These are phyloP conservation scores for Poterioochromonas sp. DNA, from an alignment of 352 stramenopile genomes.

Conservation along the genomic window DNA sequence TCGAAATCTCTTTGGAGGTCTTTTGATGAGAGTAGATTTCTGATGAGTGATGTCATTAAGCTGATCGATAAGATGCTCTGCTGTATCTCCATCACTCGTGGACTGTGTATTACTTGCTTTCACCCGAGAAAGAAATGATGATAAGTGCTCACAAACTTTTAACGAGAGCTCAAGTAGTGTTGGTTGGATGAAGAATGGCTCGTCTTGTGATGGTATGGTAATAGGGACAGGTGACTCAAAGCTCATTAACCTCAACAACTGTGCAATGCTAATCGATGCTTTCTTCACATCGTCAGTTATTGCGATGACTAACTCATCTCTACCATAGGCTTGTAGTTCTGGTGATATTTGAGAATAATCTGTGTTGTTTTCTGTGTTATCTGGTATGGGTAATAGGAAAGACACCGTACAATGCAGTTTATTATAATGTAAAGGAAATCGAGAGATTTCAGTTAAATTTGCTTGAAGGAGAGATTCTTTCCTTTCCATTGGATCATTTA, in stretches of 20 bases:
- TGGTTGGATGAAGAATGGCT: too few species aligned
- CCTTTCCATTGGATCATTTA: neutral
- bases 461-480: neutral
- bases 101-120: too few species aligned
- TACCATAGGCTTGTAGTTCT: too few species aligned
- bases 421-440: neutral
- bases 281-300: neutral
- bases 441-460: neutral
- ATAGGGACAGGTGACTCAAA: neutral
- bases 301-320: constrained; percentile 10
- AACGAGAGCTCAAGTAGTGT: too few species aligned
- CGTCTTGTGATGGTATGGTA: too few species aligned
- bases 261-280: neutral
- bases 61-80: too few species aligned
- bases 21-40: too few species aligned
- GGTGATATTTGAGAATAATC: neutral
- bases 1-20: neutral
- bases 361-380: neutral
- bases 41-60: too few species aligned
- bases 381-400: neutral
- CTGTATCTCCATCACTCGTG: too few species aligned
- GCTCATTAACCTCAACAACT: neutral
- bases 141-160: too few species aligned
- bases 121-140: too few species aligned
- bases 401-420: neutral